Evolutionary conservation across 2,329 filamentous ascomycete species (phyloP), one percentile per base, ranked within the genome.

Genomic region (Fusarium pseudograminearum): DNA sequence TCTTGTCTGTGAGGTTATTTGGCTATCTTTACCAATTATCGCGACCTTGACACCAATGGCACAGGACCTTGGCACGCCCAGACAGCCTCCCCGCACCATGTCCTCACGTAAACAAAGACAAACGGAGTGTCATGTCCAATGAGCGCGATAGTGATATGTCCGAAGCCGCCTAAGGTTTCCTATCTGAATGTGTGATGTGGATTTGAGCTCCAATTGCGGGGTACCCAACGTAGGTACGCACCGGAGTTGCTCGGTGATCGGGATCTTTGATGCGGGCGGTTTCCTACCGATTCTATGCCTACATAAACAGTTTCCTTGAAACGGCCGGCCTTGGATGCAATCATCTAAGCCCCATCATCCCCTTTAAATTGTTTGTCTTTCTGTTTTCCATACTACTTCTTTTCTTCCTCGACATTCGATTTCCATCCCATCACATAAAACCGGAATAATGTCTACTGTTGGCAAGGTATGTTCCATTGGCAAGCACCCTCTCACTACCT

Each of bases 381-480:
- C 33, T 67, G 42, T 58, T 70, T 48, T 57, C 47, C 47, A 50
- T 50, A 54, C 65, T 61, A 56, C 57, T 44, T 31, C 57, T 55
- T 51, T 50, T 59, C 61, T 52, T 64, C 57, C 53, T 48, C 50
- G 57, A 62, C 54, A 68, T 58, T 51, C 51, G 54, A 69, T 69
- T 30, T 52, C 22, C 38, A 30, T 55, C 41, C 4, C 42, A 67
- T 63, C 54, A 59, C 61, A 53, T 10, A 65, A 52, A 24, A 57
- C 45, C 55, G 51, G 71, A 61, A 79, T 63, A 69, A 85, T 86
- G 84, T 82, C 82, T 67, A 87, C 85, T 52, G 83, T 78, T 72
- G 85, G 85, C 78, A 84, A 86, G 83, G 85, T 86, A 75, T 64
- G 80, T 77, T 44, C 7, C 51, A 42, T 40, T 44, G 30, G 26